A percentile compares a stretch with the other conserved stretches of the same genome.
phyloP scores from a whole-genome alignment of 2,329 filamentous ascomycete species.

The Amphichorda felina region DNA sequence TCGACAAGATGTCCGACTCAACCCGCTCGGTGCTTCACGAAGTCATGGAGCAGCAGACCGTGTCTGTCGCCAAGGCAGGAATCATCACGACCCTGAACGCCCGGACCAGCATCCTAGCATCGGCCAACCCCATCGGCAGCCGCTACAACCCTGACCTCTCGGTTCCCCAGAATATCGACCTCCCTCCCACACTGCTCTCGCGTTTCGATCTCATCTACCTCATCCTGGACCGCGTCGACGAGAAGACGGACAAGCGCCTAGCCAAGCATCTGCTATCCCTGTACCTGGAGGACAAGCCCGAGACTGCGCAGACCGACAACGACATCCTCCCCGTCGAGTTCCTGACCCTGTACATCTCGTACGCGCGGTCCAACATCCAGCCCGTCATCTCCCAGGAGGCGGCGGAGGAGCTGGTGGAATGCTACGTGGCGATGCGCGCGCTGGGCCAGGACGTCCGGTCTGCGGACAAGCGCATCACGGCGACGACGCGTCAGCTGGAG shows the following conservation, averaged over 20 bases:
- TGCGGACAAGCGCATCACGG: conserved; percentile 91
- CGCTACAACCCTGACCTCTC: conserved; percentile 95
- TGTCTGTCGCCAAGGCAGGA: conserved; percentile 78
- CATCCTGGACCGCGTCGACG: conserved; percentile 87
- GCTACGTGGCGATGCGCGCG: conserved; percentile 91
- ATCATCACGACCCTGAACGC: conserved; percentile 97
- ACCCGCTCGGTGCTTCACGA: conserved; percentile 75
- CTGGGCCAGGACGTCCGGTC: conserved; percentile 80
- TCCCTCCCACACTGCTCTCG: conserved; percentile 87
- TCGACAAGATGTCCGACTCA: conserved; percentile 74
- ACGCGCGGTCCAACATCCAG: conserved; percentile 77
- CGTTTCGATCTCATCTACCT: conserved; percentile 97
- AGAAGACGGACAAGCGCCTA: conserved; percentile 75
- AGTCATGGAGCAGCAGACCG: conserved; percentile 82
- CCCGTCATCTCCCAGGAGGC: conserved; percentile 72
- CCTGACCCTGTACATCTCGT: conserved; percentile 93
- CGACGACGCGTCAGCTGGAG: conserved; percentile 91
- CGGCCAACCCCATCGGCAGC: conserved; percentile 94
- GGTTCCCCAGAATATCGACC: conserved; percentile 94
- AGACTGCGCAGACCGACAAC: conserved; percentile 60
- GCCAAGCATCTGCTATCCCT: conserved; percentile 90
- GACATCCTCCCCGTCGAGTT: conserved; percentile 92
- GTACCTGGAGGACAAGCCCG: conserved; percentile 90
- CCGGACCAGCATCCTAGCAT: conserved; percentile 87
- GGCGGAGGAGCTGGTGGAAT: conserved; percentile 69